These are phyloP conservation scores for Sherardia arvensis DNA, from an alignment of 257 asterid species.

Conservation along the genomic window DNA sequence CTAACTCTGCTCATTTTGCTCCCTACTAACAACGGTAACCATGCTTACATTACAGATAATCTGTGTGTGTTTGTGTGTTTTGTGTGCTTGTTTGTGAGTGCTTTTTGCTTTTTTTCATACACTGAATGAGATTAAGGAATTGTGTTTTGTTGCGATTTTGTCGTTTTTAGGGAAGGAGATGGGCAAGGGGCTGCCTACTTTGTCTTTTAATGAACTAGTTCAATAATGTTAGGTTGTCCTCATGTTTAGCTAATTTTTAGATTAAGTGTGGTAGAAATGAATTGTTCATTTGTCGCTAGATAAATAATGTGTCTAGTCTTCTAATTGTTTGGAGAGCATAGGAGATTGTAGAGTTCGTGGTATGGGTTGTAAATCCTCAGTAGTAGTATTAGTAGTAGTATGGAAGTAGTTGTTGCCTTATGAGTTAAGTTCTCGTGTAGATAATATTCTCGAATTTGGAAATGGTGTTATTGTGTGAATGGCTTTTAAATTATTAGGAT, in stretches of 20 bases:
- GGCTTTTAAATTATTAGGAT: neutral
- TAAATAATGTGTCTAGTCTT: neutral
- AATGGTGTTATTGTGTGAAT: neutral
- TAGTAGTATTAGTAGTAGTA: neutral
- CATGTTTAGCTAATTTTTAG: neutral
- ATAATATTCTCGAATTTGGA: neutral
- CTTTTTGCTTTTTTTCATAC: neutral
- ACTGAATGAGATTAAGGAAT: too few relatives aligned
- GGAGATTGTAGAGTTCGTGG: neutral
- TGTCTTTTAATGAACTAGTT: neutral
- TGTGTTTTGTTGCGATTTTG: neutral
- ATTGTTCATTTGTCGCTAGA: neutral
- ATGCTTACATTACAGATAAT: neutral
- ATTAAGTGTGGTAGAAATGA: neutral
- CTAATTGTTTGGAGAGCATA: neutral
- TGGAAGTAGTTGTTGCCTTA: neutral
- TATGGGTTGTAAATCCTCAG: neutral
- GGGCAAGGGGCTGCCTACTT: neutral
- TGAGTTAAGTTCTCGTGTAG: neutral
- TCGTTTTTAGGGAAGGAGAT: neutral
- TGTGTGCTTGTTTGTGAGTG: neutral
- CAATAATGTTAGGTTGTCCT: neutral
- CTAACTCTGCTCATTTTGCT: slow-evolving; percentile 43
- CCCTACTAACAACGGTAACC: slow-evolving; percentile 48
- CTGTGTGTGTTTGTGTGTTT: neutral